Conservation (phyloP, 305 asterid genomes). For the Rubia occidens region DNA sequence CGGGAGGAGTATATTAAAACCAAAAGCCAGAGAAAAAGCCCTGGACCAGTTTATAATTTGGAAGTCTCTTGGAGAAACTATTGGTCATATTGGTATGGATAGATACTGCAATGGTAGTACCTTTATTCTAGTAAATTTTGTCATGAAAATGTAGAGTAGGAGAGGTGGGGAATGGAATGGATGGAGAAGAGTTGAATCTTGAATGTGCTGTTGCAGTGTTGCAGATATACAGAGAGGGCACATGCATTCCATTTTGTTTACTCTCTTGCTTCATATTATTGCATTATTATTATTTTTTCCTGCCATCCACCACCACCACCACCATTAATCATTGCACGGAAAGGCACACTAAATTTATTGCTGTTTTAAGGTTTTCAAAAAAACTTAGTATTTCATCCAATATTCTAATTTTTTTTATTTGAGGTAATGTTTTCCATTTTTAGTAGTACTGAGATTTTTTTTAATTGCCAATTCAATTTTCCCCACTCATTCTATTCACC, state of each 20-base stretch:
- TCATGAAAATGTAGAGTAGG: background rate
- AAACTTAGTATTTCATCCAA: no score
- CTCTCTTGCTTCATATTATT: background rate
- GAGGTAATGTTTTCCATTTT: no score
- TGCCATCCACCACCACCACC: conserved; percentile 12
- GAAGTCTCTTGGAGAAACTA: background rate
- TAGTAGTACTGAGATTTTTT: no score
- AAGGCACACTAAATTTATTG: conserved; percentile 11
- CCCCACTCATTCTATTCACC: no score
- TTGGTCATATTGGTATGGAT: background rate
- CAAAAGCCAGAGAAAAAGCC: background rate
- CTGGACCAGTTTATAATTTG: background rate
- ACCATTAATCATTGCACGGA: conserved; percentile 24
- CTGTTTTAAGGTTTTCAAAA: conserved; percentile 15
- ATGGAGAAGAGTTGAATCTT: conserved; percentile 9
- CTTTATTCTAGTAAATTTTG: background rate
- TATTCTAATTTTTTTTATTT: background rate
- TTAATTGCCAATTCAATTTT: no score
- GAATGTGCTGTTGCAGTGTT: conserved; percentile 11
- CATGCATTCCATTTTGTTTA: conserved; percentile 26
- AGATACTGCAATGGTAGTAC: background rate
- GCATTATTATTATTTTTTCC: background rate
- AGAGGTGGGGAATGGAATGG: conserved; percentile 1
- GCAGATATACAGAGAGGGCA: conserved; percentile 20
- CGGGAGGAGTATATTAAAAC: background rate